These are phyloP conservation scores for Turnera subulata DNA, from an alignment of 345 rosid species.

Conservation along the genomic window DNA sequence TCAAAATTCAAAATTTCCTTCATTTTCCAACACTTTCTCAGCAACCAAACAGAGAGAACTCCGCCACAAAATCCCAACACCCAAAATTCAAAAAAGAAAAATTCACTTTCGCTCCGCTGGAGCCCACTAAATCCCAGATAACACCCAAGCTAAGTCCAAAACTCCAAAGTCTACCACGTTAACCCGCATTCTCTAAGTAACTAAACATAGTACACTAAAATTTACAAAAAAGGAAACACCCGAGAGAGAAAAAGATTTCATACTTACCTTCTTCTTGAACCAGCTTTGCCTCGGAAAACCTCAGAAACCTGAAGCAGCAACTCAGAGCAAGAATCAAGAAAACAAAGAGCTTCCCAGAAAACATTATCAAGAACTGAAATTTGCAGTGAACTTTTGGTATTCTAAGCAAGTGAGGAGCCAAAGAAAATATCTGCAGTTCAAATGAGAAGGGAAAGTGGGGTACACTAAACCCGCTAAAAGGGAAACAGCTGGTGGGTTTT, in stretches of 20 bases:
- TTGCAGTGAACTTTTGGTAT: neutral
- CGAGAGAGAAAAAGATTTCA: slow-evolving; percentile 3
- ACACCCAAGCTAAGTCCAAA: slow-evolving; percentile 3
- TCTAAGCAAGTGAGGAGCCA: neutral
- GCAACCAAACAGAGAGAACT: neutral
- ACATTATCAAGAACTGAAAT: slow-evolving; percentile 21
- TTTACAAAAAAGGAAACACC: neutral
- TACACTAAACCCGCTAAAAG: no score
- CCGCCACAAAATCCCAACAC: neutral
- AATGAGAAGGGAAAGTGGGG: no score
- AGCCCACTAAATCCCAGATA: neutral
- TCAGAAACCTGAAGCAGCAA: slow-evolving; percentile 39
- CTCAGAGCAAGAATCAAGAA: slow-evolving; percentile 35
- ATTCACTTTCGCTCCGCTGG: neutral
- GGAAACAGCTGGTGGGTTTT: no score
- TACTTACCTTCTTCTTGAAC: slow-evolving; percentile 51
- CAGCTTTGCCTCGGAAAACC: slow-evolving; percentile 36
- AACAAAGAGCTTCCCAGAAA: slow-evolving; percentile 21
- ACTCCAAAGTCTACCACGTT: neutral
- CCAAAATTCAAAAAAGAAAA: slow-evolving; percentile 11
- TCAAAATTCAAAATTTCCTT: no score
- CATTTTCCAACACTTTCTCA: slow-evolving; percentile 3
- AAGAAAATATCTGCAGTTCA: neutral
- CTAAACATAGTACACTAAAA: neutral
- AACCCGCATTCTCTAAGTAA: neutral